Evolutionary conservation across 768 basidiomycete genomes (phyloP), one percentile per base, ranked within the genome.

Genomic region (Lenzites betulinus): DNA sequence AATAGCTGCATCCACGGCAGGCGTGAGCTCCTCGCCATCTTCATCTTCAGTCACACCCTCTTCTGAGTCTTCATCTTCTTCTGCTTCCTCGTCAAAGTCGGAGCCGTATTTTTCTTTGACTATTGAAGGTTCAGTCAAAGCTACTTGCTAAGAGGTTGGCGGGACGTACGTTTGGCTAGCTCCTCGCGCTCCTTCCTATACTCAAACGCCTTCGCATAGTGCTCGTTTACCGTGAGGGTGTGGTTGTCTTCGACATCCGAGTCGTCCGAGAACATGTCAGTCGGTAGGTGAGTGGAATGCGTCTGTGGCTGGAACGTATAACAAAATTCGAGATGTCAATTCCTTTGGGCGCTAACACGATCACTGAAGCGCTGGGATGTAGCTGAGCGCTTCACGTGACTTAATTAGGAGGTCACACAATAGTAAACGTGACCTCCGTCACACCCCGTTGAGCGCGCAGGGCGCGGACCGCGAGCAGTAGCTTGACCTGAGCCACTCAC

Each of bases 21-120:
- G 94, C 0, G 95, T 98, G 51, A 98, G 83, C 71, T 98, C 92
- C 66, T 93, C 93, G 15, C 95, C 97, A 58, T 96, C 91, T 69
- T 95, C 92, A 71, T 98, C 95, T 70, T 98, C 95, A 1, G 85
- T 85, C 67, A 93, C 92, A 43, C 84, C 88, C 28, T 83, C 82
- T 70, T 93, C 90, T 0, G 88, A 90, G 68, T 90, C 89, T 7
- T 76, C 74, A 8, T 80, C 79, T n/a, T 74, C 77, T 3, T 78
- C 79, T 2, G 81, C 85, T 20, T 75, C 76, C 13, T 80, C 78
- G 36, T 87, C 86, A 39, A 75, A 76, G 69, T 91, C 89, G 0
- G 89, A 90, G 22, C 92, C 90, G 71, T 95, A 93, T 74, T 94
- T 92, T 54, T 89, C 90, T 75, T 92, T 90, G 51, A 95, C 93